Evolutionary conservation across 116 monocot species (phyloP).

Genomic region (Cymodocea nodosa): DNA sequence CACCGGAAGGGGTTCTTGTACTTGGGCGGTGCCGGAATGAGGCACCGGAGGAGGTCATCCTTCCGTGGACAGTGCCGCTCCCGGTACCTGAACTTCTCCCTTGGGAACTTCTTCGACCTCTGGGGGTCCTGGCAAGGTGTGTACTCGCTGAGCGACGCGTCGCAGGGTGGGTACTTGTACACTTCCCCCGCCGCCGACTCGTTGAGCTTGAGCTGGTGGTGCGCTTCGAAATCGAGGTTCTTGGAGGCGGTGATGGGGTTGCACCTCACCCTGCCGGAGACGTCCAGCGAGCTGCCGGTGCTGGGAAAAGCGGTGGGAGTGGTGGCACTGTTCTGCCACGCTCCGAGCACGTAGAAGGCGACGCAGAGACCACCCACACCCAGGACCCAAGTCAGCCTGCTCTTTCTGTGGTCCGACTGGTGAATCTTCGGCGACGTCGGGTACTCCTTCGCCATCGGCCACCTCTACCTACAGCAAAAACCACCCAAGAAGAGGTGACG

Average conservation of each 20-base stretch:
- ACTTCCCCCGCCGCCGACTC: conserved; percentile 7
- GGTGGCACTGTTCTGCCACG: conserved; percentile 40
- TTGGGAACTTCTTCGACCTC: conserved; percentile 35
- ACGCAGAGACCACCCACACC: conserved; percentile 51
- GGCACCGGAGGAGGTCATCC: conserved; percentile 49
- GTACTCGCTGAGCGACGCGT: conserved; percentile 67
- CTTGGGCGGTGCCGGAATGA: conserved; percentile 70
- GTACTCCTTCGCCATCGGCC: conserved; percentile 58
- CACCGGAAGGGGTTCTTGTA: conserved; percentile 82
- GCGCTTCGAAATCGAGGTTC: conserved; percentile 11
- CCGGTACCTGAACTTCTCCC: conserved; percentile 55
- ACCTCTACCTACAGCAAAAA: not conserved
- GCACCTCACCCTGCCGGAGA: not conserved
- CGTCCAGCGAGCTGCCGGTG: not conserved
- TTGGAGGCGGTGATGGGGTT: not conserved
- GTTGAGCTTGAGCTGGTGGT: conserved; percentile 14
- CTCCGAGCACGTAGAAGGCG: conserved; percentile 69
- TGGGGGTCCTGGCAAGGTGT: conserved; percentile 75
- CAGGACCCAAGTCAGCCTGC: conserved; percentile 29
- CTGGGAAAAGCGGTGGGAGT: conserved; percentile 1
- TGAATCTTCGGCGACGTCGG: conserved; percentile 50
- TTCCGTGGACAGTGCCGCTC: conserved; percentile 69
- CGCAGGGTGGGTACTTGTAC: conserved; percentile 41
- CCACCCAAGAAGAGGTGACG: too few species aligned
- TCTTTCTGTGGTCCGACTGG: conserved; percentile 28